Evolutionary conservation across 164 flowering plant species (phyloP).

Genomic region (Houttuynia cordata): DNA sequence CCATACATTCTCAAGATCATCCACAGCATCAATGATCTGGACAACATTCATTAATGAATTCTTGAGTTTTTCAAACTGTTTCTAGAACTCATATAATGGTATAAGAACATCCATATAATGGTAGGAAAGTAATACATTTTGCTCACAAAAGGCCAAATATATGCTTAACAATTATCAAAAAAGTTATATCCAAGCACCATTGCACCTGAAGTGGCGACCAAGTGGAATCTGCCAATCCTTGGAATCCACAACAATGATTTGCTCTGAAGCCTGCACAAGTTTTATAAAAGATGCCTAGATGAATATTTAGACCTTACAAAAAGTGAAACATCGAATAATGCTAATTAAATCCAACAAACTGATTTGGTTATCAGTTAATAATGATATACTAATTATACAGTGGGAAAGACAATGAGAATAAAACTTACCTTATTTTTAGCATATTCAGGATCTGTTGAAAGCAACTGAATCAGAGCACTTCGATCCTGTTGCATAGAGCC

Average conservation of each 20-base stretch:
- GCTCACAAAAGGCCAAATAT: not conserved
- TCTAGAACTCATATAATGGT: not conserved
- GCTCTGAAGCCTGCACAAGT: slow-evolving; percentile 51
- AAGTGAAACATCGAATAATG: too few relatives aligned
- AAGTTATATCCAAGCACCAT: not conserved
- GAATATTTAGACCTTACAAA: too few relatives aligned
- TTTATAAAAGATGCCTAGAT: too few relatives aligned
- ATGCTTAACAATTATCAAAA: not conserved
- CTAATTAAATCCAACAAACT: too few relatives aligned
- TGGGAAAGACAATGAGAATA: too few relatives aligned
- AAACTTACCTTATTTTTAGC: slow-evolving; percentile 55
- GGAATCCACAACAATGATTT: slow-evolving; percentile 65
- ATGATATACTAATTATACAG: too few relatives aligned
- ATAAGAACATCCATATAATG: not conserved
- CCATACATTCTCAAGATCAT: slow-evolving; percentile 92
- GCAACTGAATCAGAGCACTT: slow-evolving; percentile 58
- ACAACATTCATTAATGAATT: not conserved
- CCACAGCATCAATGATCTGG: slow-evolving; percentile 86
- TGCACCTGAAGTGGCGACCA: slow-evolving; percentile 85
- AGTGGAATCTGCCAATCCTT: slow-evolving; percentile 98
- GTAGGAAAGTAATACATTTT: not conserved
- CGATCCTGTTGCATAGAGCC: slow-evolving; percentile 46
- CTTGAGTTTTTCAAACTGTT: not conserved
- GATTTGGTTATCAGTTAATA: too few relatives aligned
- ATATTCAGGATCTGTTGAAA: slow-evolving; percentile 87